phyloP scores from a whole-genome alignment of 2,329 filamentous ascomycete genomes.

The Cordyceps cicadae region DNA sequence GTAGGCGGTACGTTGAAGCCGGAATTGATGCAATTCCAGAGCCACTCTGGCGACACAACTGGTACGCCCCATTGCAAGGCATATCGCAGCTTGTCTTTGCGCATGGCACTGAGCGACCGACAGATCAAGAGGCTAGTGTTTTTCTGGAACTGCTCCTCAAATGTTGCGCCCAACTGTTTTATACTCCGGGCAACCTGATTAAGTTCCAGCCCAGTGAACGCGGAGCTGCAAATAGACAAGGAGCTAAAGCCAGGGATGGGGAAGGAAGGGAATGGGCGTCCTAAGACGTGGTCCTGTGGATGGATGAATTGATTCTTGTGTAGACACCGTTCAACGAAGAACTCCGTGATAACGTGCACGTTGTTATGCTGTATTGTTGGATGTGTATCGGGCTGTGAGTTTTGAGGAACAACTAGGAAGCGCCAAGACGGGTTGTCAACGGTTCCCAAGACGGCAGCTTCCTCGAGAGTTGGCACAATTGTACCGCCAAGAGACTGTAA shows the following conservation, averaged over 20 bases:
- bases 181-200: slow-evolving; percentile 75
- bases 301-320: slow-evolving; percentile 64
- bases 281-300: slow-evolving; percentile 62
- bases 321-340: slow-evolving; percentile 87
- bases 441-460: slow-evolving; percentile 25
- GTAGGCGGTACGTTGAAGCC: slow-evolving; percentile 40
- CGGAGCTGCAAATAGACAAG: slow-evolving; percentile 71
- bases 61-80: slow-evolving; percentile 69
- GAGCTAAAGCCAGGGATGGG: slow-evolving; percentile 60
- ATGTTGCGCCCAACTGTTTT: slow-evolving; percentile 67
- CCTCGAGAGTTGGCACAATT: slow-evolving; percentile 34
- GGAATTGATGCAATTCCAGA: slow-evolving; percentile 69
- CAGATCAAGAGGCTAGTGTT: slow-evolving; percentile 73
- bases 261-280: slow-evolving; percentile 65
- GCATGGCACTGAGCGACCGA: slow-evolving; percentile 46
- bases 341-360: slow-evolving; percentile 64
- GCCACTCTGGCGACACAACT: slow-evolving; percentile 73
- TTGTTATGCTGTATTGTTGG: slow-evolving; percentile 29
- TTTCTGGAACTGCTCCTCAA: slow-evolving; percentile 67
- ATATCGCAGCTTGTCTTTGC: slow-evolving; percentile 69
- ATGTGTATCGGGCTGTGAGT: slow-evolving; percentile 37
- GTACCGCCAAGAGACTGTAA: slow-evolving; percentile 40
- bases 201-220: slow-evolving; percentile 76
- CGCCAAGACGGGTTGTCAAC: slow-evolving; percentile 25
- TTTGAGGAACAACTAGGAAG: slow-evolving; percentile 49